These are phyloP conservation scores for Cyathus striatus DNA, from an alignment of 768 basidiomycete genomes.

Conservation along the genomic window DNA sequence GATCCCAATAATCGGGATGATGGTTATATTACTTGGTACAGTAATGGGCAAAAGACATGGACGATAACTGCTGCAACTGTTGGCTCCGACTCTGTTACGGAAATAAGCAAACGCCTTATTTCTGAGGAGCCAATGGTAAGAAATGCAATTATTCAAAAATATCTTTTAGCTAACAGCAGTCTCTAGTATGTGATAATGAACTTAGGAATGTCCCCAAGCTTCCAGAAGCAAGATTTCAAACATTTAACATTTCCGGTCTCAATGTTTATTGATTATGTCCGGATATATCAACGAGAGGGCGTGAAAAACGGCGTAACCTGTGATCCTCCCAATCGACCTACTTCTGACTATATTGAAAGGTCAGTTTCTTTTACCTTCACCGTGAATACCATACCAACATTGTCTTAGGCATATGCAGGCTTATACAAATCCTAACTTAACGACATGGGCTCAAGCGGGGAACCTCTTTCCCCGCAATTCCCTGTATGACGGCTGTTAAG, in stretches of 20 bases:
- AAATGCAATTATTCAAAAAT: constrained; percentile 12
- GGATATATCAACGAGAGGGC: constrained; percentile 79
- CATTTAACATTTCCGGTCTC: constrained; percentile 71
- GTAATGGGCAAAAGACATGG: constrained; percentile 66
- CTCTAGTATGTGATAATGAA: constrained; percentile 79
- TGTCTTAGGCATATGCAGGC: constrained; percentile 41
- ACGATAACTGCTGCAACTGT: constrained; percentile 58
- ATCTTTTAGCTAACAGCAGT: constrained; percentile 1
- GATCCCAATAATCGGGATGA: constrained; percentile 57
- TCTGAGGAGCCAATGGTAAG: constrained; percentile 92
- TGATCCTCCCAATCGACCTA: constrained; percentile 74
- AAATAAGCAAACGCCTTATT: constrained; percentile 67
- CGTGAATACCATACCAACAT: too few species aligned
- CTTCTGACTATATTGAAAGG: constrained; percentile 72
- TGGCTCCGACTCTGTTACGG: constrained; percentile 53
- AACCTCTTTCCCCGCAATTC: constrained; percentile 71
- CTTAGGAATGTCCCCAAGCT: constrained; percentile 72
- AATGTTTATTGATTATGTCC: constrained; percentile 88
- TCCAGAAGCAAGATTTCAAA: constrained; percentile 69
- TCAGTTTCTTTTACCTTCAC: constrained; percentile 23
- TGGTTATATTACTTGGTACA: constrained; percentile 87
- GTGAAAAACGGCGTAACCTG: constrained; percentile 70
- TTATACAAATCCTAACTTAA: constrained; percentile 79
- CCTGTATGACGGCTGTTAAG: constrained; percentile 36
- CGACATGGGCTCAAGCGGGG: constrained; percentile 79